Evolutionary conservation across 2,329 filamentous ascomycete genomes (phyloP), one percentile per base, ranked within the genome.

Genomic region (Cladosporium sp.): DNA sequence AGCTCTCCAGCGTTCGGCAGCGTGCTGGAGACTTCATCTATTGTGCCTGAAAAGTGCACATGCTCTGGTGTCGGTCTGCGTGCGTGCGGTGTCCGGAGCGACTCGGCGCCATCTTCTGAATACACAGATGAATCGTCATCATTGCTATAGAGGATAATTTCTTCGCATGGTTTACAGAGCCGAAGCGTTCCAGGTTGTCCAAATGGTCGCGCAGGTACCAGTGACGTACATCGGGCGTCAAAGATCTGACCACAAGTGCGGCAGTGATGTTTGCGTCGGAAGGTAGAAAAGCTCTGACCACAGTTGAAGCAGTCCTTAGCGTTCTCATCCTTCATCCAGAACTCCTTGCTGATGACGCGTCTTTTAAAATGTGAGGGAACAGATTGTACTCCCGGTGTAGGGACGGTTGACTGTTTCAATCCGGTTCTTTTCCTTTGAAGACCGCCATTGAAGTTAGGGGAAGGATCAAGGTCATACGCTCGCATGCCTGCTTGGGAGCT

Each of bases 251-350:
- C 95, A 75, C 95, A 99, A 0, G 86, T 91, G 67, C 96, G 89
- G 77, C 95, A 99, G 78, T 99, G 95, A 76, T 99, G 95, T 75
- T 99, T 99, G 69, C 95, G 88, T 66, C 95, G 87, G 75, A 98
- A 98, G 1, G 94, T 95, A 0, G 92, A 93, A 74, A 99, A 99
- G 1, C 91, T 86, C 66, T 92, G 90, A 53, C 92, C 92, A 73
- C 95, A 99, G 53, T 92, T 87, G 76, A 97, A 99, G 74, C 95
- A 99, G 72, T 97, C 94, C 76, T 96, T 98, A 66, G 94, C 96
- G 68, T 96, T 97, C 74, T 98, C 95, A 75, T 99, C 95, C 66
- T 93, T 91, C 95, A 99, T 99, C 95, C 94, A 98, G 72, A 97
- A 98, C 71, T 98, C 93, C 74, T 93, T 95, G 76, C 91, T 96